Base-by-base conservation (phyloP, 345 rosid genomes). In the Durio zibethinus region DNA sequence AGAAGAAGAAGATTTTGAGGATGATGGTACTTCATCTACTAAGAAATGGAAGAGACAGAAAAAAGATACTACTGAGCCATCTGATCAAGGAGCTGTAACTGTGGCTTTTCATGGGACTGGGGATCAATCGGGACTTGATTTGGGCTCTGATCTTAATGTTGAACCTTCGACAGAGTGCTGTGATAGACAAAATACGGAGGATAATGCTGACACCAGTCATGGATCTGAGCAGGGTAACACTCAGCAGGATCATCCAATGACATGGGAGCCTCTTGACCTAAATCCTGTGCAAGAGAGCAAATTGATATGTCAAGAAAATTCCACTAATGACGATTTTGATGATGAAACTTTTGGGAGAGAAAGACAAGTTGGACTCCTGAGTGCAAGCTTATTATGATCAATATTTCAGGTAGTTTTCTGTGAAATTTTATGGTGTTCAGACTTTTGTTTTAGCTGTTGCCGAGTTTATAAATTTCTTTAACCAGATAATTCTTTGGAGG, bases 1-100 rank as follows among this genome's bases (percentile, higher is more conserved):
- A 83, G 99, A 96, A 86, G 98, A 96, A 84, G 99, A 96, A 87
- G 99, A 96, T 86, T 96, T 96, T 78, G 99, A 96, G 83, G 99
- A 96, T 80, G 99, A 96, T 69, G 99, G 99, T 56, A 96, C 99
- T 82, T 96, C 99, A 72, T 96, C 99, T 42, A 96, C 99, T 38
- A 96, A 96, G 90, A 96, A 96, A 85, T 96, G 99, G 99, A 96
- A 92, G 88, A 91, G 99, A 75, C 98, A 88, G 77, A 96, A 90
- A 82, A 96, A 96, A 77, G 99, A 96, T 76, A 79, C 92, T 59
- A 84, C 92, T 1, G 99, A 96, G 78, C 98, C 87, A 82, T 79
- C 91, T 29, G 98, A 94, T 15, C 95, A 89, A 77, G 97, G 83
- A 80, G 81, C 88, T 40, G 90, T 90, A 31, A 87, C 97, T n/a